Base-by-base conservation (phyloP, 2,329 filamentous ascomycete genomes). In the Chaetomiaceae sp. region DNA sequence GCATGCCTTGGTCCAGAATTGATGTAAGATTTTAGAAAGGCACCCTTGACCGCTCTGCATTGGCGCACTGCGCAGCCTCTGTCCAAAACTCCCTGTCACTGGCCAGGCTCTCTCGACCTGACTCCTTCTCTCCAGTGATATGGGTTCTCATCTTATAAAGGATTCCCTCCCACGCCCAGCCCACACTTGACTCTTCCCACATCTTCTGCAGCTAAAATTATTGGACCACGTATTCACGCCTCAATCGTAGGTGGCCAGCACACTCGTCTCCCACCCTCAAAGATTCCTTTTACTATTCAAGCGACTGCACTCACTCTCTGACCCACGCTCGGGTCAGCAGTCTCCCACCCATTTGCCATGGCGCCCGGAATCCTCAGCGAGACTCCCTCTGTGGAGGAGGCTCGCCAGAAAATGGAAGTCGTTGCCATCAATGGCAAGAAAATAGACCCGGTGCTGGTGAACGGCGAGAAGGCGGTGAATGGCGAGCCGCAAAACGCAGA, bases 331-430 rank as follows among this genome's bases (percentile, higher is more conserved):
- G 11, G 44, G 37, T 48, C 50, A 53, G 44, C 32, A 32, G 18
- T 14, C 10, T 3, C 10, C 13, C 29, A 2, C 20, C 11, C 21
- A 29, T 9, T 11, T 25, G 41, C n/a, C 47, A 54, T 54, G 52
- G 52, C 47, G 21, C 52, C 52, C 6, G 52, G 52, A 14, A 16
- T 47, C 27, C 36, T 54, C 23, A 20, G 29, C 42, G 48, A 51
- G n/a, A 7, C 27, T 29, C 16, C 33, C 13, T 21, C 34, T 2
- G 38, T 23, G n/a, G 48, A n/a, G 23, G 43, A 40, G 14, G 16
- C 37, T 18, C 21, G 32, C 25, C n/a, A 38, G 25, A 48, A 25
- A 11, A 10, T 48, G 5, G 38, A 55, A 14, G n/a, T 46, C 23
- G 9, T 49, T 1, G 16, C 20, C n/a, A 30, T 32, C 41, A 51